Evolutionary conservation across 2,329 filamentous ascomycete genomes (phyloP).

Genomic region (Didymella lethalis): DNA sequence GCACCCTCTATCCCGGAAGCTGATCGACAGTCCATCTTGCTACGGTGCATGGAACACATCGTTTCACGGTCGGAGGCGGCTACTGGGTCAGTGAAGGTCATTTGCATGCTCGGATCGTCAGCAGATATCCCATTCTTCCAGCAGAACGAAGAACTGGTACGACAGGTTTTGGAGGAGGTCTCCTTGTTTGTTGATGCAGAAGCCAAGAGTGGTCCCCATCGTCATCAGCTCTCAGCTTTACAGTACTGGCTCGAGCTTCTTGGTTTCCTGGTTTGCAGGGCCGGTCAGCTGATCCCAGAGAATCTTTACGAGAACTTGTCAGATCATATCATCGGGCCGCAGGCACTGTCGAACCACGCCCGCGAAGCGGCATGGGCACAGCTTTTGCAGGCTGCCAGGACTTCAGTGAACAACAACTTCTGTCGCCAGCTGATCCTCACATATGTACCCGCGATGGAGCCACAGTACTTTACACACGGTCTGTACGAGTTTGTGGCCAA

Average conservation of each 20-base stretch:
- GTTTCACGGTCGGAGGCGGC: slow-evolving; percentile 68
- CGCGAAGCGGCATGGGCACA: slow-evolving; percentile 71
- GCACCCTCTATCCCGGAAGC: slow-evolving; percentile 64
- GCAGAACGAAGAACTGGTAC: slow-evolving; percentile 35
- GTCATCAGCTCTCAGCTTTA: slow-evolving; percentile 33
- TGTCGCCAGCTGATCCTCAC: slow-evolving; percentile 50
- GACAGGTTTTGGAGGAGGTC: slow-evolving; percentile 51
- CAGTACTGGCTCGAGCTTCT: slow-evolving; percentile 62
- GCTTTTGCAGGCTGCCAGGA: slow-evolving; percentile 35
- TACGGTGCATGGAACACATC: slow-evolving; percentile 74
- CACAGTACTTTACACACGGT: slow-evolving; percentile 66
- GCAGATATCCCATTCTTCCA: slow-evolving; percentile 37
- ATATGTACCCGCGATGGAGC: slow-evolving; percentile 65
- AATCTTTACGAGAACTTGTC: slow-evolving; percentile 73
- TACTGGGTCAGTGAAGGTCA: slow-evolving; percentile 75
- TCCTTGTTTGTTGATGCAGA: slow-evolving; percentile 44
- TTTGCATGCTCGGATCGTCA: slow-evolving; percentile 44
- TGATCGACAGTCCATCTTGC: slow-evolving; percentile 69
- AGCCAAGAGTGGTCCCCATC: slow-evolving; percentile 21
- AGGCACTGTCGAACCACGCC: slow-evolving; percentile 66
- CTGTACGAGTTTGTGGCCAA: slow-evolving; percentile 69
- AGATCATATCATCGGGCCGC: slow-evolving; percentile 73
- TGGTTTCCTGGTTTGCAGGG: slow-evolving; percentile 65
- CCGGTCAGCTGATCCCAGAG: slow-evolving; percentile 67
- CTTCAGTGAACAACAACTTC: slow-evolving; percentile 37